Evolutionary conservation across 257 asterid genomes (phyloP).

Genomic region (Orobanche coerulescens): DNA sequence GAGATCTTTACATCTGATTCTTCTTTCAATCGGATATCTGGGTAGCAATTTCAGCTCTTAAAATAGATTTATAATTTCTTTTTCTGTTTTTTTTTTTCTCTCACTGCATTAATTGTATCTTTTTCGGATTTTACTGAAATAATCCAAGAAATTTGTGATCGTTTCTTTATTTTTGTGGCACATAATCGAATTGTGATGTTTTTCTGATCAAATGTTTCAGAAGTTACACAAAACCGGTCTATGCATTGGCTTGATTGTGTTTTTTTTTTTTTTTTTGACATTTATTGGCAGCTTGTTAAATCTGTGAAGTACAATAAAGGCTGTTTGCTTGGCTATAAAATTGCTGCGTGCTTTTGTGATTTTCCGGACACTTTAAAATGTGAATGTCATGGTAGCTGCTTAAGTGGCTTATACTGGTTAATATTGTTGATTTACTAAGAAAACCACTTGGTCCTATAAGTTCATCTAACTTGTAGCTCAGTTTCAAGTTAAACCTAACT

Average conservation of each 20-base stretch:
- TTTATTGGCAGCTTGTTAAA: not conserved
- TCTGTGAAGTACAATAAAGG: not conserved
- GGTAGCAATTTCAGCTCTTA: slow-evolving; percentile 37
- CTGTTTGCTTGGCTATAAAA: not conserved
- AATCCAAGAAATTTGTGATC: not conserved
- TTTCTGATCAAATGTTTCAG: not conserved
- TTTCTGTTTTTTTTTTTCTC: not conserved
- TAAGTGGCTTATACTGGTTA: not conserved
- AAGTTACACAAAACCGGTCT: not conserved
- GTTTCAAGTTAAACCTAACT: not conserved
- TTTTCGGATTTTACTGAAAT: too few species aligned
- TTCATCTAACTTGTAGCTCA: not conserved
- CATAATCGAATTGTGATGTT: not conserved
- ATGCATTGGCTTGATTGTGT: not conserved
- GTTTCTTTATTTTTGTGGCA: not conserved
- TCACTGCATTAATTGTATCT: not conserved
- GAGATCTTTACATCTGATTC: slow-evolving; percentile 60
- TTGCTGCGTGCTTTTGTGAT: not conserved
- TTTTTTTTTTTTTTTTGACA: too few species aligned
- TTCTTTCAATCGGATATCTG: slow-evolving; percentile 69
- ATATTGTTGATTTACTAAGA: not conserved
- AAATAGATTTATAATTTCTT: not conserved
- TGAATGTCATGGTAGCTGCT: not conserved
- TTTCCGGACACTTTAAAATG: not conserved
- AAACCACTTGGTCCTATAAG: not conserved